Base-by-base conservation (phyloP, 225 moss, liverwort and hornwort genomes). In the Pseudoscleropodium purum region DNA sequence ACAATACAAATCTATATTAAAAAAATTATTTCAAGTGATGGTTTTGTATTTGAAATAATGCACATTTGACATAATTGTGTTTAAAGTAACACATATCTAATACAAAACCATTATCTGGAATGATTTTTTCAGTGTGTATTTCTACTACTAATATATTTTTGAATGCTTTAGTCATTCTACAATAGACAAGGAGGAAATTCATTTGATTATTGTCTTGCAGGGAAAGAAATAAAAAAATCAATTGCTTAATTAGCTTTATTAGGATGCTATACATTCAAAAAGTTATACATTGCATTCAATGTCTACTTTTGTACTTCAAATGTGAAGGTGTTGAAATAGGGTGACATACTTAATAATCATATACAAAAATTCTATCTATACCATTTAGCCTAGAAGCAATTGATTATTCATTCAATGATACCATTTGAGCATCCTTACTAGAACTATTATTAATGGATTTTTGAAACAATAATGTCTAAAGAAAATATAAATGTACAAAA, bases 81-180 rank as follows among this genome's bases (percentile, higher is more conserved):
- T 41, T 1, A 26, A n/a, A 47, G 9, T 30, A 24, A 21, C 13
- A 6, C 7, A 70, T 13, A 23, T 39, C 3, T 25, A 25, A 4
- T 1, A 3, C 18, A 75, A 29, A 29, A 47, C 4, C 17, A 11
- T 31, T 4, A 19, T 49, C 2, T 31, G 2, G 31, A 49, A 75
- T 18, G 17, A 1, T 11, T 11, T 33, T 33, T 75, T 7, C 1
- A 19, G 0, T 51, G 13, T 5, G 0, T 0, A 51, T 51, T 31
- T 13, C 2, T 76, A 76, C 5, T 49, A 7, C 13, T 33, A 2
- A 51, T 51, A 21, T 33, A 51, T 45, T 33, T 33, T 51, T 39
- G 17, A 21, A 88, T 34, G 5, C 52, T 39, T 66, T 41, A 29
- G 14, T 33, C 15, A 54, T n/a, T 85, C 16, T 45, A 9, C 49